phyloP scores from a whole-genome alignment of 805 yeast genomes.

The Jamesozyma piceae region DNA sequence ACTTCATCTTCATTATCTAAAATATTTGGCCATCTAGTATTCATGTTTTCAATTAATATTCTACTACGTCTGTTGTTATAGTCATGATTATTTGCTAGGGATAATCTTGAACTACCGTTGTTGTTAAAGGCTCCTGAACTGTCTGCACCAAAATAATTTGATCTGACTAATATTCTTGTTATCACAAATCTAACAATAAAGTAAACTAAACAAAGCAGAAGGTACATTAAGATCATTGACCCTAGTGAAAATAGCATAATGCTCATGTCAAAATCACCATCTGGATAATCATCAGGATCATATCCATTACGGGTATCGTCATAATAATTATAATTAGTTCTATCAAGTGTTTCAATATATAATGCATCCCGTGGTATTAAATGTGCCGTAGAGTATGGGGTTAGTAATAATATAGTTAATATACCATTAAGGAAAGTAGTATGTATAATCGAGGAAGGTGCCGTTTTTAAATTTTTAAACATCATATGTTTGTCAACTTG shows the following conservation, averaged over 20 bases:
- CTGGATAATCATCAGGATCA: slow-evolving; percentile 6
- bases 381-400: background rate
- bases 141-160: background rate
- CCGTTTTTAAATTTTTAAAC: too few relatives aligned
- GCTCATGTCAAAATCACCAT: slow-evolving; percentile 19
- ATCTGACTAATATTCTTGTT: slow-evolving; percentile 7
- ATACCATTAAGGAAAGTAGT: background rate
- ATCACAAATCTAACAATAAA: slow-evolving; percentile 10
- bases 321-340: background rate
- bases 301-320: background rate
- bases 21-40: slow-evolving; percentile 40
- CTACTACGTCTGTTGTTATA: slow-evolving; percentile 3
- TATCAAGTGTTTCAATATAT: slow-evolving; percentile 2
- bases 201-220: slow-evolving; percentile 12
- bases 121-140: background rate
- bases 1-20: slow-evolving; percentile 55
- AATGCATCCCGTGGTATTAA: slow-evolving; percentile 7
- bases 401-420: background rate
- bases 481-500: too few relatives aligned
- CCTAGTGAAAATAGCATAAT: slow-evolving; percentile 17
- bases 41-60: slow-evolving; percentile 6
- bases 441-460: too few relatives aligned
- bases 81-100: slow-evolving; percentile 12
- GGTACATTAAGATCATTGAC: slow-evolving; percentile 16
- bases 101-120: slow-evolving; percentile 5